Evolutionary conservation across 768 basidiomycete genomes (phyloP).

Genomic region (Krasilnikovozyma curviuscula): DNA sequence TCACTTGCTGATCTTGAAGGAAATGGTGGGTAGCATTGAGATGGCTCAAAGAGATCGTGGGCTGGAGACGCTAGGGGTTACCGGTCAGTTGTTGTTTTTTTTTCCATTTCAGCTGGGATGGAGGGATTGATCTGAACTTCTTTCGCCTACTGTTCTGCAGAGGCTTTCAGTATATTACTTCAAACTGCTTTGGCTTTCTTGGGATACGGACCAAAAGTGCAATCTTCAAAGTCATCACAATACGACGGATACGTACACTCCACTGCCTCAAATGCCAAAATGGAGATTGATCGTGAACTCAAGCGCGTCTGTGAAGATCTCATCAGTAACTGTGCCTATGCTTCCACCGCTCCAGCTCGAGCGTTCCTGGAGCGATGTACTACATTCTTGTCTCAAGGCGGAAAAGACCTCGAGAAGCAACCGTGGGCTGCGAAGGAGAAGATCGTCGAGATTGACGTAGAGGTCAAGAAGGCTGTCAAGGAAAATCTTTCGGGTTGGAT

Average conservation of each 20-base stretch:
- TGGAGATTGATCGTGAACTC: constrained; percentile 66
- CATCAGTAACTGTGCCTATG: constrained; percentile 43
- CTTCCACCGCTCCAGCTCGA: constrained; percentile 41
- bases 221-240: not conserved
- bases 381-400: constrained; percentile 23
- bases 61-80: constrained; percentile 36
- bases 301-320: constrained; percentile 69
- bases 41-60: constrained; percentile 16
- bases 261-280: constrained; percentile 41
- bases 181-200: constrained; percentile 20
- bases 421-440: constrained; percentile 37
- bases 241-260: not conserved
- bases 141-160: no score
- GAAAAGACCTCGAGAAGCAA: constrained; percentile 26
- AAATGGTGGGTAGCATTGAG: constrained; percentile 60
- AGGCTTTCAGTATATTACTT: constrained; percentile 20
- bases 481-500: no score
- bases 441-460: constrained; percentile 34
- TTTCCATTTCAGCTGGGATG: no score
- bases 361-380: constrained; percentile 43
- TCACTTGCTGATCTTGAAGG: constrained; percentile 78
- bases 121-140: no score
- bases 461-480: constrained; percentile 38
- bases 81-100: constrained; percentile 32
- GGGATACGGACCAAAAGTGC: constrained; percentile 17